Evolutionary conservation across 441 rosid genomes (phyloP).

Genomic region (Pelargonium myrrhifolium): DNA sequence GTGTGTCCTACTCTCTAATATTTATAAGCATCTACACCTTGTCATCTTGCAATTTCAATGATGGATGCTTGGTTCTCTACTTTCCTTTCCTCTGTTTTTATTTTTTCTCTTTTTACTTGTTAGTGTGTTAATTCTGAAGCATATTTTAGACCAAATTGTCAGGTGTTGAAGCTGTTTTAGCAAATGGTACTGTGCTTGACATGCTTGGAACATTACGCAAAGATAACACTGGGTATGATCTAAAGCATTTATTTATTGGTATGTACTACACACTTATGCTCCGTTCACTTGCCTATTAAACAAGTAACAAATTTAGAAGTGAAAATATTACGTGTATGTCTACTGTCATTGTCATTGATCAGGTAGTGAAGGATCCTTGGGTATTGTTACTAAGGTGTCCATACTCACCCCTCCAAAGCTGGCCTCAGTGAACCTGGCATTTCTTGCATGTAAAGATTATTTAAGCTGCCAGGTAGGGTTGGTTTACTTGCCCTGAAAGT

Average conservation of each 20-base stretch:
- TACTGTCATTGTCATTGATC: conserved; percentile 17
- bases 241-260: conserved; percentile 94
- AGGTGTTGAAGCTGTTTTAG: conserved; percentile 91
- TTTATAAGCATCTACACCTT: background rate
- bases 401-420: conserved; percentile 76
- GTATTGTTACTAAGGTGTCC: conserved; percentile 88
- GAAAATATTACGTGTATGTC: conserved; percentile 9
- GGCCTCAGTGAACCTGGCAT: conserved; percentile 77
- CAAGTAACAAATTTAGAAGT: conserved; percentile 8
- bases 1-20: background rate
- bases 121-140: conserved; percentile 11
- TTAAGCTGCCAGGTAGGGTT: conserved; percentile 73
- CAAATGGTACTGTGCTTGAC: conserved; percentile 80
- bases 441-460: conserved; percentile 80
- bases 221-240: conserved; percentile 90
- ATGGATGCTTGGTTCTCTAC: background rate
- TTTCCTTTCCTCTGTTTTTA: background rate
- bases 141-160: conserved; percentile 16
- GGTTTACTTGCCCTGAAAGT: conserved; percentile 12
- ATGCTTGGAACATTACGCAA: conserved; percentile 88
- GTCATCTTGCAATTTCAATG: background rate
- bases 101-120: background rate
- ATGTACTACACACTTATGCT: conserved; percentile 13
- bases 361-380: conserved; percentile 97
- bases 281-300: background rate